Conservation (phyloP, 805 yeast genomes). For the Sugiyamaella floridensis region DNA sequence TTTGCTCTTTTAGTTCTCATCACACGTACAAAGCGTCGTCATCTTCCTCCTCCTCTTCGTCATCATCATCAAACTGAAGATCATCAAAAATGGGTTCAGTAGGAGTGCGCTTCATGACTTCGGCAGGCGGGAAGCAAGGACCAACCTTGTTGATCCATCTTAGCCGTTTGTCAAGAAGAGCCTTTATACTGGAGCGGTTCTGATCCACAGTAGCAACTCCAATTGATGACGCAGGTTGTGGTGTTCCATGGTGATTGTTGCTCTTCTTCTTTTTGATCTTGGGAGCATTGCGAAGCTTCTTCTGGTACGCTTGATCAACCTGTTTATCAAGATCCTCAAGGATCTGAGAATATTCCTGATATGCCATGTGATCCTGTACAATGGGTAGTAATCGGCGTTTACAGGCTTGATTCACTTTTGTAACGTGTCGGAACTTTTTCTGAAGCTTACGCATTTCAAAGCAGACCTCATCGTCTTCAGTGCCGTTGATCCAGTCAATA, state of each 20-base stretch:
- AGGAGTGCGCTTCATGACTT: conserved; percentile 74
- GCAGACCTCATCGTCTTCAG: conserved; percentile 92
- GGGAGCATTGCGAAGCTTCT: conserved; percentile 69
- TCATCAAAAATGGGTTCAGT: conserved; percentile 49
- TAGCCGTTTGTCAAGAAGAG: conserved; percentile 56
- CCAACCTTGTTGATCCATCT: conserved; percentile 92
- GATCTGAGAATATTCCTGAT: conserved; percentile 87
- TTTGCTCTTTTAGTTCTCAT: no score
- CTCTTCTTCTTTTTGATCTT: conserved; percentile 49
- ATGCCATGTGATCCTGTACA: conserved; percentile 83
- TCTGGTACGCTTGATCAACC: conserved; percentile 87
- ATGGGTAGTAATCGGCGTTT: conserved; percentile 61
- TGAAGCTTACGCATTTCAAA: conserved; percentile 75
- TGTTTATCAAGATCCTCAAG: conserved; percentile 93
- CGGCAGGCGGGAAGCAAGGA: conserved; percentile 61
- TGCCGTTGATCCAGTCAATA: conserved; percentile 67
- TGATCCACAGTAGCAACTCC: conserved; percentile 12
- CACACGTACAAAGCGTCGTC: conserved; percentile 7
- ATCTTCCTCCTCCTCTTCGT: conserved; percentile 33
- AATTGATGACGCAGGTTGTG: not conserved
- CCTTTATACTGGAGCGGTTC: conserved; percentile 18
- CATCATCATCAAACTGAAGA: conserved; percentile 38
- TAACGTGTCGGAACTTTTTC: conserved; percentile 52
- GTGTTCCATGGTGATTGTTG: not conserved
- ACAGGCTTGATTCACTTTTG: conserved; percentile 57